Base-by-base conservation (phyloP, 306 rosid species). In the Glycine latifolia region DNA sequence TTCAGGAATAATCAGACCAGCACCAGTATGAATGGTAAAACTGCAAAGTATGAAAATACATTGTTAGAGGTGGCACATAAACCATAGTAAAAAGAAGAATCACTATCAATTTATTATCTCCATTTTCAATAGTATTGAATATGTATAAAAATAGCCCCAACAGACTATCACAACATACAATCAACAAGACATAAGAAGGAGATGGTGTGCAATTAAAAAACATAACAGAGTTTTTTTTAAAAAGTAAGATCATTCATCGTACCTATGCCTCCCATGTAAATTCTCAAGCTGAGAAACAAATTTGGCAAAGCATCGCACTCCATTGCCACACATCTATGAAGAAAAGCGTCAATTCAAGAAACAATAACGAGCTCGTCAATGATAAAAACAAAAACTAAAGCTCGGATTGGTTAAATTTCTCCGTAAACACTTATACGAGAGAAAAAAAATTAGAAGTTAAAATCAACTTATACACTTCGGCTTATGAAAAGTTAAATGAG, bases 251-350 rank as follows among this genome's bases (percentile, higher is more conserved):
- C 80, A 48, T 65, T 91, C 99, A 26, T n/a, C 80, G 48, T 69
- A 93, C 99, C 97, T 89, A 2, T 88, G 95, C 77, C 80, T 89
- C 52, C 98, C 99, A 5, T 82, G 89, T 86, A 95, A 84, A 87
- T 89, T 93, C 85, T 93, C 95, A 12, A 93, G 95, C 83, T 95
- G 91, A 10, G 89, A 86, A 78, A 95, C 81, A 48, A 95, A 95
- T 80, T 89, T 88, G 55, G 97, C 96, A 47, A 93, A 91, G 85
- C 98, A 95, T 11, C 97, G 88, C 15, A 93, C 92, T 52, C 98
- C 99, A 84, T 93, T 95, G 52, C 97, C 98, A 67, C 98, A 93
- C 99, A 95, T 95, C 98, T 95, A 82, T 3, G 67, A 50, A 31
- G 20, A 59, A 43, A 81, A 76, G 33, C 8, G 39, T 33, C 55